phyloP scores from a whole-genome alignment of 2,329 filamentous ascomycete species.

The Cucurbitaria berberidis region DNA sequence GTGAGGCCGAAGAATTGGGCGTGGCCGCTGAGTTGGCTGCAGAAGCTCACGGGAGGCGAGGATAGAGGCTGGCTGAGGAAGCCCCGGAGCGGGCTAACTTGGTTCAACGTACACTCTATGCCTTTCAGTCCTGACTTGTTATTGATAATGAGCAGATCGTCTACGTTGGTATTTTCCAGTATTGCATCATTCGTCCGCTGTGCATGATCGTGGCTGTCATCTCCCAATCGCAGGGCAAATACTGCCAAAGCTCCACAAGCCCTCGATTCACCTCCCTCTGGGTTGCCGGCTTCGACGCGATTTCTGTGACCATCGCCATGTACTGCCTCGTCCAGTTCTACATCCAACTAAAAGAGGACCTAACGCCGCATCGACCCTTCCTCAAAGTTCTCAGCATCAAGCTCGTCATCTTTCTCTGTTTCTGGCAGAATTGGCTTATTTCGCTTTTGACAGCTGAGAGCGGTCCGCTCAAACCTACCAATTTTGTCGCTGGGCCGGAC shows the following conservation, averaged over 20 bases:
- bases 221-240: slow-evolving; percentile 70
- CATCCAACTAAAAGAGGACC: slow-evolving; percentile 71
- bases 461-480: slow-evolving; percentile 67
- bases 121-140: not conserved
- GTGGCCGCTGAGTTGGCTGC: slow-evolving; percentile 72
- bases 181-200: slow-evolving; percentile 79
- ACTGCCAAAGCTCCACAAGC: slow-evolving; percentile 79
- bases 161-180: slow-evolving; percentile 84
- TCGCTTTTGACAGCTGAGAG: slow-evolving; percentile 66
- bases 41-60: slow-evolving; percentile 72
- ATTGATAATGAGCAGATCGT: slow-evolving; percentile 61
- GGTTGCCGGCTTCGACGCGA: slow-evolving; percentile 74
- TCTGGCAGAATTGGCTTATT: slow-evolving; percentile 75
- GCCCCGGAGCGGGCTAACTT: slow-evolving; percentile 82
- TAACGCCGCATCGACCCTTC: slow-evolving; percentile 73
- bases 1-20: slow-evolving; percentile 76
- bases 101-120: slow-evolving; percentile 73
- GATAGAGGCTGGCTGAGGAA: slow-evolving; percentile 70
- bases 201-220: slow-evolving; percentile 81
- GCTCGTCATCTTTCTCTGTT: slow-evolving; percentile 87
- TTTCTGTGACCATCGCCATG: slow-evolving; percentile 82
- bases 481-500: slow-evolving; percentile 72
- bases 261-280: slow-evolving; percentile 85
- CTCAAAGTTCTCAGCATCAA: slow-evolving; percentile 87
- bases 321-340: slow-evolving; percentile 90